These are phyloP conservation scores for Globisporangium megalacanthum DNA, from an alignment of 352 stramenopile species.

Conservation along the genomic window DNA sequence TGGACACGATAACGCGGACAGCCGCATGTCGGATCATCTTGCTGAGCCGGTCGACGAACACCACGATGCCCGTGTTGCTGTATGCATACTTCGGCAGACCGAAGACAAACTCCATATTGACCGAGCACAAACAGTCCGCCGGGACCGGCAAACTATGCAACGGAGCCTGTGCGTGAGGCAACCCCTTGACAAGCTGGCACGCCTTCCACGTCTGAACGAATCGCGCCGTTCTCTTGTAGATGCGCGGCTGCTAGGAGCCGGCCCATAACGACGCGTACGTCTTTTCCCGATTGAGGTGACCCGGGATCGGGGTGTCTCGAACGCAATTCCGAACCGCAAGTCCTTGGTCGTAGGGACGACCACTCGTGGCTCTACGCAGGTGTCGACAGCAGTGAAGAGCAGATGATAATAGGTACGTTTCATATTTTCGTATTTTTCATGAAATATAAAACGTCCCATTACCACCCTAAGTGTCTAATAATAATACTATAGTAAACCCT, in stretches of 20 bases:
- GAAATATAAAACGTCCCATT: no score
- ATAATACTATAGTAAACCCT: no score
- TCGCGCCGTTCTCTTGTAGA: neutral
- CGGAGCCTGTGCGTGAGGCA: neutral
- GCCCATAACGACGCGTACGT: neutral
- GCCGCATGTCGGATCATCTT: neutral
- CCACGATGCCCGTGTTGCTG: neutral
- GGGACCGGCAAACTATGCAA: neutral
- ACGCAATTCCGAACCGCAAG: neutral
- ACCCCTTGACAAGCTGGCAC: constrained; percentile 1
- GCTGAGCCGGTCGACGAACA: neutral
- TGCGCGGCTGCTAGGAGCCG: neutral
- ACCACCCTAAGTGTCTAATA: no score
- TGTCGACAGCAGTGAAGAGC: no score
- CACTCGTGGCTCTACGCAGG: no score
- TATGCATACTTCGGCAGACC: constrained; percentile 5
- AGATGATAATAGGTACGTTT: no score
- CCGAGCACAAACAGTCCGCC: neutral
- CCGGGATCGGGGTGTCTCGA: neutral
- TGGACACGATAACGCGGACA: neutral
- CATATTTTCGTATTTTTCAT: no score
- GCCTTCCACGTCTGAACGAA: neutral
- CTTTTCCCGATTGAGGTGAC: neutral
- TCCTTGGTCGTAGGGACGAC: neutral
- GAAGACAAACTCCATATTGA: constrained; percentile 6